Conservation (phyloP, 208 protist genomes). For the Naegleria fowleri region DNA sequence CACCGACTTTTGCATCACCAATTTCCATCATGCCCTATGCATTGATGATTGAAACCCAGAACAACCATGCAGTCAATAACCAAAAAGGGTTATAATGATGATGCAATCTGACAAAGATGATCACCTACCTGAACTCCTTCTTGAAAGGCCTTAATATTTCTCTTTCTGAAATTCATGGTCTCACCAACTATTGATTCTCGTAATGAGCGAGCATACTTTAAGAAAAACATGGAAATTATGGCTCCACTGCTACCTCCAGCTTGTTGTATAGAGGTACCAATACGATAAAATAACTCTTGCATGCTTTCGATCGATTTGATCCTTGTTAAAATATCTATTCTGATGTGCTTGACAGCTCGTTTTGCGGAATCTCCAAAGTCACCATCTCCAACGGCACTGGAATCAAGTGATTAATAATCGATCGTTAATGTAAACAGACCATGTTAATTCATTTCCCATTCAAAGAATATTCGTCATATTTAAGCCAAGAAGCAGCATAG, state of each 20-base stretch:
- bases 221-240: background rate
- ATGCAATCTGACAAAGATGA: background rate
- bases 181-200: background rate
- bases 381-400: background rate
- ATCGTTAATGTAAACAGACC: no score
- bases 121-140: background rate
- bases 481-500: no score
- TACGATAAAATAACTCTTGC: background rate
- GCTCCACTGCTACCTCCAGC: background rate
- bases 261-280: background rate
- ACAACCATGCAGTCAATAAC: background rate
- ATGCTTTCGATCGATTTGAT: background rate
- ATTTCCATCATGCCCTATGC: background rate
- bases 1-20: background rate
- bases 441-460: no score
- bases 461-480: no score
- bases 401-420: no score
- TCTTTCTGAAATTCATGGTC: background rate
- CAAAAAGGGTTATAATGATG: background rate
- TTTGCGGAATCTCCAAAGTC: background rate
- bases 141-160: background rate
- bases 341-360: background rate
- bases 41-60: background rate
- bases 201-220: background rate
- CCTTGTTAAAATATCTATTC: background rate